Base-by-base conservation (phyloP, 192 early-diverging fungal species). In the Mortierella hygrophila region DNA sequence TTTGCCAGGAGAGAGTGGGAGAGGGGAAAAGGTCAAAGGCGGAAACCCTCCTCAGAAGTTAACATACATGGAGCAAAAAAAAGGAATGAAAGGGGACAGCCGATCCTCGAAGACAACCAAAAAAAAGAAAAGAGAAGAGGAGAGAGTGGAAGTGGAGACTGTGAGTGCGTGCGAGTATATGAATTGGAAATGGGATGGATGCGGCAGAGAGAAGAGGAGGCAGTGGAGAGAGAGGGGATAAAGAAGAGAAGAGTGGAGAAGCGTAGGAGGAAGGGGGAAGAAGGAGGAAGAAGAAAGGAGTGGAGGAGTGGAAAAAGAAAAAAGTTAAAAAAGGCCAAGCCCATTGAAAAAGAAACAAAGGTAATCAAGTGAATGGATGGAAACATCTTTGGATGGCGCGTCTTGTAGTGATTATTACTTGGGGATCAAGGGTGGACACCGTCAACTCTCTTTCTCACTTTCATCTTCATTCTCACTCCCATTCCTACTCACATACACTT, bases 1-100 rank as follows among this genome's bases (percentile, higher is more conserved):
- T 44, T 35, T 60, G 47, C 29, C 20, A 75, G 60, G 79, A 74
- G 72, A 41, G 44, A 40, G 72, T 41, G 23, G 20, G 35, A 21
- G 42, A 20, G 6, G 23, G 29, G 63, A 23, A 76, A 76, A 11
- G 60, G 41, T 15, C 40, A 18, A 74, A 11, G 72, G 72, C 3
- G 71, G 2, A n/a, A 49, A 73, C 32, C 23, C 10, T 60, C n/a
- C n/a, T 18, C 49, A 52, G 18, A 52, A 52, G 49, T 21, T 29
- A 15, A 65, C 60, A 65, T 65, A 65, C 55, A 65, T 65, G 7
- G 26, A 65, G 60, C n/a, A 57, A 57, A 57, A 26, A 23, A 57
- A 57, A 40, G 38, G 38, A 57, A 65, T 11, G 29, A 32, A 32
- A 65, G 29, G 29, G 29, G 29, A 15, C 29, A 32, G 60, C 29